Conservation (phyloP, 2,329 filamentous ascomycete species). For the Beauveria australis region DNA sequence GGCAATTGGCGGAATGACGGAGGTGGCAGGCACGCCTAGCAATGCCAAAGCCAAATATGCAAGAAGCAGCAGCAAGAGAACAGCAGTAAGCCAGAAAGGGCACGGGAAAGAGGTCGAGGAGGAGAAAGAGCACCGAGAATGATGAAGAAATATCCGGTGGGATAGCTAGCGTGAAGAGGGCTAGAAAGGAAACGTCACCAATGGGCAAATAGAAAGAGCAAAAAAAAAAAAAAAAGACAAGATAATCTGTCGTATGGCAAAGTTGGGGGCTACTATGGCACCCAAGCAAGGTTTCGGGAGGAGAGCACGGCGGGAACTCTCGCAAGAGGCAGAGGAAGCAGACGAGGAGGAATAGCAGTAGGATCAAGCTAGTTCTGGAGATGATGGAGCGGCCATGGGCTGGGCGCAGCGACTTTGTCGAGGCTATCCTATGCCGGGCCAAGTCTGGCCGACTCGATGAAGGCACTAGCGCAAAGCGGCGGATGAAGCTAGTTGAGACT, state of each 20-base stretch:
- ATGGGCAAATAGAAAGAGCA: background rate
- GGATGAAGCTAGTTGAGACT: background rate
- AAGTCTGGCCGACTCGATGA: background rate
- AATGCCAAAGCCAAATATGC: background rate
- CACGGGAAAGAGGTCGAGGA: background rate
- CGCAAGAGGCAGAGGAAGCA: background rate
- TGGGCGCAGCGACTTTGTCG: background rate
- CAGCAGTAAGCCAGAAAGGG: background rate
- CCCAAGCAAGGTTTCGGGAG: background rate
- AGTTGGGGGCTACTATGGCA: slow-evolving; percentile 3
- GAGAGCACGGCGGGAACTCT: background rate
- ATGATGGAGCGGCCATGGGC: background rate
- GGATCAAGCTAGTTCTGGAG: background rate
- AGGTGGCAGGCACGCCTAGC: background rate
- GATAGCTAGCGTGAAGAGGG: background rate
- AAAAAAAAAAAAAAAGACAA: background rate
- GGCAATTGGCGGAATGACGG: background rate
- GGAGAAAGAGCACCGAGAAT: background rate
- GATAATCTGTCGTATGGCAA: background rate
- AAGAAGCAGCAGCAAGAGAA: background rate
- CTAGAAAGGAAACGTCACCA: background rate
- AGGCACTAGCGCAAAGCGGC: background rate
- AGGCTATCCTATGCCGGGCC: background rate
- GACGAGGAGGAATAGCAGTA: background rate
- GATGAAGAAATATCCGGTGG: background rate